Base-by-base conservation (phyloP, 345 rosid genomes). In the Carallia brachiata region DNA sequence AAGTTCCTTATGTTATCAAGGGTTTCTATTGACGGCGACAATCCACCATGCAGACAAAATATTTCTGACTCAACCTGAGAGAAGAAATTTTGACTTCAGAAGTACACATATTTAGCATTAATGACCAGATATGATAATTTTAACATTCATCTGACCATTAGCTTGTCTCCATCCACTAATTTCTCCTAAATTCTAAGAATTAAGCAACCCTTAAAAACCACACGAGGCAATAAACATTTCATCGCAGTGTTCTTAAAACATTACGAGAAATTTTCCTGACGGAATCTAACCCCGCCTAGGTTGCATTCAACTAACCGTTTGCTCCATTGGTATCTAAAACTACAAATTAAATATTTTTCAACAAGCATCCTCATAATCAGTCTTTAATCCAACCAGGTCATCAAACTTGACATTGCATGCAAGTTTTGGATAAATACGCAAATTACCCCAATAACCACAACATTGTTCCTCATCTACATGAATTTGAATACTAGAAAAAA, bases 41-140 rank as follows among this genome's bases (percentile, higher is more conserved):
- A 74, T 31, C 98, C 98, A 82, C 97, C 96, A 65, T 91, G 96
- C 36, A 90, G 92, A 75, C 97, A 90, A 77, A 93, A 93, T 71
- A 93, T 93, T 79, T 91, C 96, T 2, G 97, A 94, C 80, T 94
- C 97, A 60, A 91, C 98, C 98, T 94, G 83, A 84, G 75, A 70
- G n/a, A 27, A 55, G 12, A 61, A 44, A 52, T 8, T 44, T 10
- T 12, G 50, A 44, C 50, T 44, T 44, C 50, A 44, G 50, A 4
- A 44, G 5, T 12, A 44, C 1, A 4, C 50, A 44, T 44, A 44
- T 44, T 44, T 10, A 44, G 16, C 50, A 44, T 12, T 44, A 44
- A 44, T 44, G 4, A 44, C 16, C 50, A 44, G 17, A 15, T 8
- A 40, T 44, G 12, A 44, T 12, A 0, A 4, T 15, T 10, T 44